phyloP scores from a whole-genome alignment of 148 eudicot genomes.

The Vaccinium darrowii region DNA sequence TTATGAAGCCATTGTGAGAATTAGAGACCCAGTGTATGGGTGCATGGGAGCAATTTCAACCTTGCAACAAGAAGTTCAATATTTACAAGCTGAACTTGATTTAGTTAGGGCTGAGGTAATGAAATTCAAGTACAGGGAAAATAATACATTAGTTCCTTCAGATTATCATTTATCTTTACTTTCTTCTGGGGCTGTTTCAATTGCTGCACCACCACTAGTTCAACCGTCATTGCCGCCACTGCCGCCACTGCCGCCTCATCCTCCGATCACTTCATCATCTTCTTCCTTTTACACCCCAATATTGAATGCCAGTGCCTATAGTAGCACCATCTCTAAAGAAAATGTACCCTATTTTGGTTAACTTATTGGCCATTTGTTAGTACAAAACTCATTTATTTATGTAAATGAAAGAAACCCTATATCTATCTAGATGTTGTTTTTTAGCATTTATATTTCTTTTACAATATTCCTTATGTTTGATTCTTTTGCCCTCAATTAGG shows the following conservation, averaged over 20 bases:
- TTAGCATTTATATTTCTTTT: not conserved
- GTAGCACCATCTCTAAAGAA: conserved; percentile 43
- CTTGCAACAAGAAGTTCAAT: conserved; percentile 49
- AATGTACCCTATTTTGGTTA: conserved; percentile 55
- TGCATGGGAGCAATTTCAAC: conserved; percentile 62
- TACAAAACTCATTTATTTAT: not conserved
- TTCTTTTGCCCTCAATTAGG: not conserved
- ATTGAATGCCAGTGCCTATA: conserved; percentile 15
- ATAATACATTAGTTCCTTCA: conserved; percentile 1
- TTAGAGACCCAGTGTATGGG: conserved; percentile 62
- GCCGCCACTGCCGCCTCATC: conserved; percentile 25
- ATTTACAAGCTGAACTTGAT: conserved; percentile 43
- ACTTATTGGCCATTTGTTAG: conserved; percentile 11
- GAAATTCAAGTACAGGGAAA: conserved; percentile 32
- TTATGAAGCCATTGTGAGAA: conserved; percentile 59
- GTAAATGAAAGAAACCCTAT: not conserved
- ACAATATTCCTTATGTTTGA: not conserved
- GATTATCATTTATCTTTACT: conserved; percentile 27
- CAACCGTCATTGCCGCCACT: conserved; percentile 23
- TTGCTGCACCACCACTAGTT: conserved; percentile 35
- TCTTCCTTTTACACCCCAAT: conserved; percentile 44
- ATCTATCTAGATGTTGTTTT: not conserved
- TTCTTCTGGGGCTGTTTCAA: conserved; percentile 31
- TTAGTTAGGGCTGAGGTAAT: conserved; percentile 40
- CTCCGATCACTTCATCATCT: conserved; percentile 25